Percentiles rank a stretch among this genome's conserved stretches.
These are phyloP conservation scores for Erigeron canadensis DNA, from an alignment of 129 eudicot species.

Conservation along the genomic window DNA sequence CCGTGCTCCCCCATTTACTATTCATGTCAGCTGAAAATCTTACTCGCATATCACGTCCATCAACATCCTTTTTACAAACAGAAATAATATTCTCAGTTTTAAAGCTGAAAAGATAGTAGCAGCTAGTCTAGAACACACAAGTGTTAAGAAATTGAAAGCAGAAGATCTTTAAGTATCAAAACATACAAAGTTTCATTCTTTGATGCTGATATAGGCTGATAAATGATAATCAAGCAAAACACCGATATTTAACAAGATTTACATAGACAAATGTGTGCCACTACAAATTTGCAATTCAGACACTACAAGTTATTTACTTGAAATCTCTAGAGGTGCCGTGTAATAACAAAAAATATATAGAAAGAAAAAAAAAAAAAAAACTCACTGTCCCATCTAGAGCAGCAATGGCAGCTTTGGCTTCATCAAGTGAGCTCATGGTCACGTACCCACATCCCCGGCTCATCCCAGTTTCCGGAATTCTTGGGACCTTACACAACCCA, in stretches of 20 bases:
- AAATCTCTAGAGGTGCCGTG: background rate
- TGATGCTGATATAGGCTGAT: too few relatives aligned
- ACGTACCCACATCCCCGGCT: slow-evolving; percentile 54
- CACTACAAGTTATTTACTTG: background rate
- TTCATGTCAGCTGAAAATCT: slow-evolving; percentile 39
- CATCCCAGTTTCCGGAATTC: slow-evolving; percentile 43
- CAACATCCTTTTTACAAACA: slow-evolving; percentile 36
- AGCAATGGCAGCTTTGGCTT: slow-evolving; percentile 50
- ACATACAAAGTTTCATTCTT: too few relatives aligned
- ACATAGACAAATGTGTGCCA: background rate
- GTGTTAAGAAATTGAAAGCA: background rate
- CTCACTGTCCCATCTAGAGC: slow-evolving; percentile 56
- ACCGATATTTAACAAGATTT: background rate
- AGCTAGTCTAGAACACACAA: background rate
- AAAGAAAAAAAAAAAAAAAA: background rate
- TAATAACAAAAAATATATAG: background rate
- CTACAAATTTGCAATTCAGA: background rate
- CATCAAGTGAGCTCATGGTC: slow-evolving; percentile 43
- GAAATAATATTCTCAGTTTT: background rate
- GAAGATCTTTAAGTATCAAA: too few relatives aligned
- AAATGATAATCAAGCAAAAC: too few relatives aligned
- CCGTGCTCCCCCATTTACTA: slow-evolving; percentile 29
- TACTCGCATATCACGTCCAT: slow-evolving; percentile 56
- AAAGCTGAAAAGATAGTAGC: background rate
- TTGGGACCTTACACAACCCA: slow-evolving; percentile 32